Percentiles rank a stretch among this genome's conserved stretches.
These are phyloP conservation scores for Colletotrichum sp. DNA, from an alignment of 2,329 filamentous ascomycete genomes.

Conservation along the genomic window DNA sequence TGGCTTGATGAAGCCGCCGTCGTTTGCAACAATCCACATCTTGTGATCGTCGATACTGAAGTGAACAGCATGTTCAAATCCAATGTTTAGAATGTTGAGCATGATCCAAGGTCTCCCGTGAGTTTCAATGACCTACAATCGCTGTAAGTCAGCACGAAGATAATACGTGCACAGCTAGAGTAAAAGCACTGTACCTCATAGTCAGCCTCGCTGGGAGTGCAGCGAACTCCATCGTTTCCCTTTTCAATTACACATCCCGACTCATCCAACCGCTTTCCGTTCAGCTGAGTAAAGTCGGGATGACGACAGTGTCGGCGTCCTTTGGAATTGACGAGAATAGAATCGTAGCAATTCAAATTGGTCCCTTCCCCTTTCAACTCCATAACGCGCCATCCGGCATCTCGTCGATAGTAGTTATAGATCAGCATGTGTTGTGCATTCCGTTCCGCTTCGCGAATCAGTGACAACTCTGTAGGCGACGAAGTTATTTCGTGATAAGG, in stretches of 20 bases:
- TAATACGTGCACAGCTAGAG: not conserved
- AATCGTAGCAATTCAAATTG: constrained; percentile 56
- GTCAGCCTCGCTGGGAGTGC: not conserved
- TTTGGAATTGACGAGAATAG: constrained; percentile 66
- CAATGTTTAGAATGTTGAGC: constrained; percentile 1
- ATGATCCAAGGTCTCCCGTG: constrained; percentile 1
- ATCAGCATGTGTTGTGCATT: not conserved
- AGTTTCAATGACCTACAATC: not conserved
- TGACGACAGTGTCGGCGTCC: constrained; percentile 55
- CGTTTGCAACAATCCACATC: constrained; percentile 58
- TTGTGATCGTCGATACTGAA: constrained; percentile 56
- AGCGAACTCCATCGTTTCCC: not conserved
- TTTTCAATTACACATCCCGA: not conserved
- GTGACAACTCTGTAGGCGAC: not conserved
- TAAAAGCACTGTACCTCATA: not conserved
- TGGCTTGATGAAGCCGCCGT: constrained; percentile 59
- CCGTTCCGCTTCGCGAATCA: not conserved
- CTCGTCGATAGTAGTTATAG: constrained; percentile 6
- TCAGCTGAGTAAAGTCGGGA: not conserved
- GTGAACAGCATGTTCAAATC: not conserved
- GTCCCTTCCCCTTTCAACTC: not conserved
- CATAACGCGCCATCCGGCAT: not conserved
- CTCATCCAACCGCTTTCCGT: not conserved
- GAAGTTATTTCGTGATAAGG: not conserved
- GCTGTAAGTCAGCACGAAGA: not conserved